Conservation (phyloP, 225 moss, liverwort and hornwort genomes). For the Climacium dendroides region DNA sequence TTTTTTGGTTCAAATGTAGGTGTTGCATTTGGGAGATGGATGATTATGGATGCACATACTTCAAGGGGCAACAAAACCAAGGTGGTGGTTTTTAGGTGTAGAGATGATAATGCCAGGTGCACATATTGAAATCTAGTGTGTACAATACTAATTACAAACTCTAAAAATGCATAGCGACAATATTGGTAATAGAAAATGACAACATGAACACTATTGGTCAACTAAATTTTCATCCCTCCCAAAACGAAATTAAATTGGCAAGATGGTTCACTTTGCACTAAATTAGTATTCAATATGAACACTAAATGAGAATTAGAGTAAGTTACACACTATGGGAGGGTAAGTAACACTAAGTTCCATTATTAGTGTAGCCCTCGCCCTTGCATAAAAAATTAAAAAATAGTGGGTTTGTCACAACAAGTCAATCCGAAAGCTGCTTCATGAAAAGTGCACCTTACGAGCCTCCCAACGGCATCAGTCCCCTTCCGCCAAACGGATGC, state of each 20-base stretch:
- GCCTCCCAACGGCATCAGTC: background rate
- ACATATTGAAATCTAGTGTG: accelerated
- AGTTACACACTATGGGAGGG: background rate
- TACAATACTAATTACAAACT: background rate
- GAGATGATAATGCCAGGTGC: accelerated
- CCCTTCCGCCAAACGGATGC: background rate
- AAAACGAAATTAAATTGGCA: accelerated
- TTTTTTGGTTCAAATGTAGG: background rate
- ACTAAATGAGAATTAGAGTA: background rate
- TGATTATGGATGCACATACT: accelerated
- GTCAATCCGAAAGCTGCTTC: background rate
- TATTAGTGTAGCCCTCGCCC: background rate
- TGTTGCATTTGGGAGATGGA: accelerated
- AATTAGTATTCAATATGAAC: background rate
- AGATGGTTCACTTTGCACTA: background rate
- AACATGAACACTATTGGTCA: background rate
- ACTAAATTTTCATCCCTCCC: background rate
- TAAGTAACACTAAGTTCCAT: too few species aligned
- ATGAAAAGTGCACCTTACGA: background rate
- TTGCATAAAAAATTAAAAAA: background rate
- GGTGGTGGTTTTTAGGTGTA: background rate
- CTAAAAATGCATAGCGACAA: too few species aligned
- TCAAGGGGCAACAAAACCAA: background rate
- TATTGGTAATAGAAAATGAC: background rate
- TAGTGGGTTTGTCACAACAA: background rate